A percentile compares a stretch with the other conserved stretches of the same genome.
phyloP scores from a whole-genome alignment of 2,329 filamentous ascomycete species.

The Hirsutella minnesotensis region DNA sequence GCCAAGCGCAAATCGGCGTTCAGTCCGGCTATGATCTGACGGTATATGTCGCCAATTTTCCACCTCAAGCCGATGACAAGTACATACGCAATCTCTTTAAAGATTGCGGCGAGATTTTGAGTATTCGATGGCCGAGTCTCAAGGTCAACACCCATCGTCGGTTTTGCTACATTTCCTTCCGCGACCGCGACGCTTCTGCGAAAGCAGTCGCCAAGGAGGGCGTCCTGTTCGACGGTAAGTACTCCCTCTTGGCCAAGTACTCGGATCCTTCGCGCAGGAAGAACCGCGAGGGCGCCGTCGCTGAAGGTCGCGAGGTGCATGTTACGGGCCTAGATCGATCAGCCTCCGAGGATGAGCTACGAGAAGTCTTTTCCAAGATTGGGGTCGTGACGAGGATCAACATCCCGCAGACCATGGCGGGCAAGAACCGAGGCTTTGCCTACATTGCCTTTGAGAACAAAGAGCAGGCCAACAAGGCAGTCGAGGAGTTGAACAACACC shows the following conservation, averaged over 20 bases:
- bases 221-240: slow-evolving; percentile 53
- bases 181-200: slow-evolving; percentile 52
- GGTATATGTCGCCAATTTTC: slow-evolving; percentile 85
- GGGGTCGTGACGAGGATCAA: slow-evolving; percentile 64
- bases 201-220: slow-evolving; percentile 65
- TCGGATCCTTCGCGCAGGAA: slow-evolving; percentile 75
- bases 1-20: slow-evolving; percentile 62
- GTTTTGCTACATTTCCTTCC: slow-evolving; percentile 94
- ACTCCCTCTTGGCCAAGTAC: slow-evolving; percentile 64
- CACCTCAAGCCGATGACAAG: slow-evolving; percentile 59
- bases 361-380: slow-evolving; percentile 60
- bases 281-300: slow-evolving; percentile 62
- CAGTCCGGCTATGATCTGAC: slow-evolving; percentile 66
- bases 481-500: slow-evolving; percentile 56
- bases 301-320: slow-evolving; percentile 82
- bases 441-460: slow-evolving; percentile 68
- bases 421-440: slow-evolving; percentile 63
- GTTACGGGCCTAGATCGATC: slow-evolving; percentile 56
- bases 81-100: slow-evolving; percentile 59
- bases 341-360: slow-evolving; percentile 55
- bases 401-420: slow-evolving; percentile 55
- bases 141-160: slow-evolving; percentile 80
- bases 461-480: slow-evolving; percentile 54
- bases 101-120: slow-evolving; percentile 70
- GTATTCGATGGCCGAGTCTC: slow-evolving; percentile 80